These are phyloP conservation scores for Rugonectria rugulosa DNA, from an alignment of 2,329 filamentous ascomycete species.

Conservation along the genomic window DNA sequence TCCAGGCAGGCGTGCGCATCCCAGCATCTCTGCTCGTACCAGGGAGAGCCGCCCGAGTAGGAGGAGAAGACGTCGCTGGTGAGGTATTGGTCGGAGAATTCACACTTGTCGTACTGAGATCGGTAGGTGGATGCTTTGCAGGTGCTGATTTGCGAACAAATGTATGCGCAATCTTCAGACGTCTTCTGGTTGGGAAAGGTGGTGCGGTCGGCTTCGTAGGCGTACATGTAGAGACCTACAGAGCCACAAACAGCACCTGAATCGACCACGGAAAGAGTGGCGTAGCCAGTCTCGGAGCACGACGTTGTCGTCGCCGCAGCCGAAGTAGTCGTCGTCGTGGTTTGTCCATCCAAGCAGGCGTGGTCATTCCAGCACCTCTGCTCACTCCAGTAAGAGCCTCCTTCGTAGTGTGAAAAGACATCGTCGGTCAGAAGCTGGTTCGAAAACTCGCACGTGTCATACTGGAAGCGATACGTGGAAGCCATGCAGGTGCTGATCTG, in stretches of 20 bases:
- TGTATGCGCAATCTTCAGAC: background rate
- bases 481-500: constrained; percentile 1
- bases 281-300: background rate
- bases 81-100: background rate
- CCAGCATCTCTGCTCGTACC: constrained; percentile 1
- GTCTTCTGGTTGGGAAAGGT: background rate
- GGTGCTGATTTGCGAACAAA: background rate
- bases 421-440: background rate
- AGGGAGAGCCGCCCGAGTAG: background rate
- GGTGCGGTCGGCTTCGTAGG: background rate
- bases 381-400: background rate
- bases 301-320: background rate
- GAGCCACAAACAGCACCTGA: background rate
- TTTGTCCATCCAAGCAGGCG: background rate
- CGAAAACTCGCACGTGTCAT: background rate
- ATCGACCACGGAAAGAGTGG: background rate
- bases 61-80: background rate
- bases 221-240: background rate
- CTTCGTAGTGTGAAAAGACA: background rate
- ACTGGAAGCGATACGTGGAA: background rate
- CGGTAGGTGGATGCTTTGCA: constrained; percentile 1
- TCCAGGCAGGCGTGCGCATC: too few relatives aligned
- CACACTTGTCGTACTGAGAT: background rate
- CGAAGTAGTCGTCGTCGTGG: background rate
- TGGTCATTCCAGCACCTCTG: background rate